Evolutionary conservation across 345 rosid genomes (phyloP).

Genomic region (Firmiana major): DNA sequence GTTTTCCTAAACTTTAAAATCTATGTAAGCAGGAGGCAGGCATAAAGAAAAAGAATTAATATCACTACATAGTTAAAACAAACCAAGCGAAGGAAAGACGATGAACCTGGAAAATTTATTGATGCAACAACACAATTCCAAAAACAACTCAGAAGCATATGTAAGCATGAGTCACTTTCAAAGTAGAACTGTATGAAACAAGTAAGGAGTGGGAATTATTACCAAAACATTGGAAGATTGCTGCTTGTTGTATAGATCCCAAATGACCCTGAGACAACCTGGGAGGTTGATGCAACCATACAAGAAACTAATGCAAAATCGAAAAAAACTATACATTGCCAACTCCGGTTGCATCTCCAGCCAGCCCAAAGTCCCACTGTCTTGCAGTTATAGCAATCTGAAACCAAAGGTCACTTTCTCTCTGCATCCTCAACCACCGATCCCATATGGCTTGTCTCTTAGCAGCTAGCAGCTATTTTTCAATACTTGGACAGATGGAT

Average conservation of each 20-base stretch:
- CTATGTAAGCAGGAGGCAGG: too few relatives aligned
- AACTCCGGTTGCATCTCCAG: background rate
- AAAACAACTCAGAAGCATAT: background rate
- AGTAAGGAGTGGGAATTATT: background rate
- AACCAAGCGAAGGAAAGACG: background rate
- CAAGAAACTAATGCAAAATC: background rate
- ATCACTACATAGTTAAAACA: background rate
- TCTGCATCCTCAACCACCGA: background rate
- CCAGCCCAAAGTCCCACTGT: background rate
- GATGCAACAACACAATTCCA: background rate
- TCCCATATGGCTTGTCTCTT: too few relatives aligned
- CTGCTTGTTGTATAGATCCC: background rate
- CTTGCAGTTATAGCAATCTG: background rate
- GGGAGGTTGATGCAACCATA: background rate
- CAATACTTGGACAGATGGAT: background rate
- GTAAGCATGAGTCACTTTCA: background rate
- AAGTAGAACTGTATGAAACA: background rate
- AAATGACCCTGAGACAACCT: background rate
- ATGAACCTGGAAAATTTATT: background rate
- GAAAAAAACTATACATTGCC: too few relatives aligned
- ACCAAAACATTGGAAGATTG: slow-evolving; percentile 1
- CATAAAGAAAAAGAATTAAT: too few relatives aligned
- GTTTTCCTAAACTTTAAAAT: background rate
- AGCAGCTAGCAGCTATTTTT: background rate
- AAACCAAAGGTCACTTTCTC: background rate